Evolutionary conservation across 345 rosid genomes (phyloP), one percentile per base, ranked within the genome.

Genomic region (Linum tenue): DNA sequence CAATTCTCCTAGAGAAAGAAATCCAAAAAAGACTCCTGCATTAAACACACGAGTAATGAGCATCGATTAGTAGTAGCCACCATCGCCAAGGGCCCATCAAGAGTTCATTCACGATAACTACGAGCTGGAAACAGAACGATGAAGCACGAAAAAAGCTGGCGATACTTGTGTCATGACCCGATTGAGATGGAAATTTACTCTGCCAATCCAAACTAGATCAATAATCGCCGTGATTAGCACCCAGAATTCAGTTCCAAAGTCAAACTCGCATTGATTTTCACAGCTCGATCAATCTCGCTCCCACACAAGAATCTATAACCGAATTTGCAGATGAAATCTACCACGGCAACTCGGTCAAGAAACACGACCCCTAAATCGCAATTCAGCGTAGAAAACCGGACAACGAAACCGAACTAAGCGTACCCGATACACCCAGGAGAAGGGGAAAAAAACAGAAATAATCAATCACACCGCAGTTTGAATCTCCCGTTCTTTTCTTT

Each of bases 11-110:
- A 55, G 60, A 37, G 57, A 5, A 39, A 10, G 55, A 42, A 56
- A n/a, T 5, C 44, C 31, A 22, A 22, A 22, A 11, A 67, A 59
- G 70, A 3, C 66, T 22, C 41, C 79, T 70, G 72, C 56, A 50
- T 10, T 1, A 8, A 69, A 72, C 2, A 57, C 8, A 66, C 31
- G 31, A 22, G 31, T 22, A 0, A 56, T 3, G 57, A 59, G 2
- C 12, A 51, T 56, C 12, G 1, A 60, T 55, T 22, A 65, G 40
- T 55, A 39, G 53, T 2, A 1, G 14, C 14, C 9, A 15, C 14
- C 53, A 48, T 12, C 9, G 14, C 14, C 14, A 0, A 41, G 5
- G 9, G 9, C 53, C 12, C 51, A 48, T 48, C 53, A 48, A 1
- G 53, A 48, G 3, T 10, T 48, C 53, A 48, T 15, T 22, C 31